A percentile compares a stretch with the other conserved stretches of the same genome.
Evolutionary conservation across 192 early-diverging fungal species (phyloP).

Genomic region (Jimgerdemannia flammicorona): DNA sequence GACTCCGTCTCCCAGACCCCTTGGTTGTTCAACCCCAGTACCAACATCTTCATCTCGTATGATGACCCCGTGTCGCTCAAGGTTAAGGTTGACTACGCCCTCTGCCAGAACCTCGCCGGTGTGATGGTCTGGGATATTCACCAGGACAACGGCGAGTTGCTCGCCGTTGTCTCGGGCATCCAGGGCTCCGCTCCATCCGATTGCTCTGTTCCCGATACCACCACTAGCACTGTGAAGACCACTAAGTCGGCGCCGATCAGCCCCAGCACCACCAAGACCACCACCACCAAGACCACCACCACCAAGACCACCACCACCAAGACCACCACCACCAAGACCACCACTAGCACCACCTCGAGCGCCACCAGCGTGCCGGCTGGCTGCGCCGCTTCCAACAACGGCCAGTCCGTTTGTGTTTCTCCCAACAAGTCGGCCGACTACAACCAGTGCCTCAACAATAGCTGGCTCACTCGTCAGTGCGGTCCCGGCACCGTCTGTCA

Average conservation of each 20-base stretch:
- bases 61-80: conserved; percentile 59
- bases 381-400: conserved; percentile 5
- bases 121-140: conserved; percentile 56
- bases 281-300: too few relatives aligned
- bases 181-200: conserved; percentile 41
- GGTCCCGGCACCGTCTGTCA: conserved; percentile 14
- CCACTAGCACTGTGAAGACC: neutral
- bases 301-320: too few relatives aligned
- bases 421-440: neutral
- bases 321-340: too few relatives aligned
- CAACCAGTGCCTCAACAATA: conserved; percentile 8
- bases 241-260: neutral
- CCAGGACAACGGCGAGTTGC: conserved; percentile 34
- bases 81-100: conserved; percentile 55
- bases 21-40: conserved; percentile 65
- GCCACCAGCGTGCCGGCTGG: neutral
- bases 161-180: conserved; percentile 17
- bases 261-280: neutral
- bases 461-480: conserved; percentile 2
- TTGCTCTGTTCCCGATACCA: neutral
- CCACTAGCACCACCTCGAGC: too few relatives aligned
- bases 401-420: conserved; percentile 5
- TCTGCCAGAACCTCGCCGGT: conserved; percentile 50
- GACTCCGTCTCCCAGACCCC: conserved; percentile 61
- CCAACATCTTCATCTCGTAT: conserved; percentile 63